Evolutionary conservation across 495 filamentous ascomycete species (phyloP), one percentile per base, ranked within the genome.

Genomic region (Parathielavia hyrcaniae): DNA sequence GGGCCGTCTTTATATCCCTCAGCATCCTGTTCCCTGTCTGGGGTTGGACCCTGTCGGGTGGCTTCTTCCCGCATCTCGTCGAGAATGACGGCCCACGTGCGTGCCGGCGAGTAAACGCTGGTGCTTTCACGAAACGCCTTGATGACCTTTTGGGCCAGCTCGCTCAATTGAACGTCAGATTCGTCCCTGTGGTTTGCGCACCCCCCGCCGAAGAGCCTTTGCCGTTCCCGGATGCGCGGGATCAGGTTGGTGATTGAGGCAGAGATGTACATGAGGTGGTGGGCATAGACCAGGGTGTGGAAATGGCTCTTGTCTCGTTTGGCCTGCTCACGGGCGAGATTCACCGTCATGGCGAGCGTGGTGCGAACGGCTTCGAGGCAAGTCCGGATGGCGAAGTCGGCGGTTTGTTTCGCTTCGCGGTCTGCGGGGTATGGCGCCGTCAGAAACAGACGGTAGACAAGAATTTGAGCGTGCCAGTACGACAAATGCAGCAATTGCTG

Each of bases 401-500:
- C 64, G 50, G 72, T 61, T 32, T 64, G 64, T 34, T 57, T 59
- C 55, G 41, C 56, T 50, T 59, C 56, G 20, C 34, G 55, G 34
- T 51, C 34, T 1, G 40, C 12, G 22, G 65, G 59, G 22, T 69
- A 68, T 17, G 57, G 35, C 1, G 47, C 19, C 82, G 75, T 44
- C 41, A 44, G 11, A 12, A 44, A 44, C 16, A 17, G 41, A 19
- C 41, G 41, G n/a, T 73, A 78, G 10, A 77, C 68, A 35, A 83
- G 75, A 36, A 85, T 83, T 53, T 76, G 72, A 5, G 79, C 78
- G 55, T 83, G 80, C 6, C 69, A 72, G 57, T 79, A 76, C 13
- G 81, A 75, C 20, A 84, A 66, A 50, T 73, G 73, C 13, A 85
- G 67, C n/a, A 82, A 74, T 40, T 74, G 75, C 32, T 74, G 77